A percentile compares a stretch with the other conserved stretches of the same genome.
Conservation (phyloP, 2,329 filamentous ascomycete species). For the Periglandula ipomoeae region DNA sequence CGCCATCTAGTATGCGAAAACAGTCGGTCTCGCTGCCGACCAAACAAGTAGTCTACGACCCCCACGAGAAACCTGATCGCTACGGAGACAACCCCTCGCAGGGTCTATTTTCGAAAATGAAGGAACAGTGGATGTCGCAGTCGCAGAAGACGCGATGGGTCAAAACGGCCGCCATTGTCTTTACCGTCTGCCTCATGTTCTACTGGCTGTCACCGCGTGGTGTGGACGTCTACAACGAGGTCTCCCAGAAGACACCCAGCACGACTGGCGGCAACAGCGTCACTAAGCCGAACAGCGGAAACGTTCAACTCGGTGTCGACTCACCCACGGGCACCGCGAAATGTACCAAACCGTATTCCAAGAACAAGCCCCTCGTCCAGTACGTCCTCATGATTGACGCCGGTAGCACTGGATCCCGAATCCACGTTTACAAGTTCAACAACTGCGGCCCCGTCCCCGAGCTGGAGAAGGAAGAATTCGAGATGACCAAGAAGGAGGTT, state of each 20-base stretch:
- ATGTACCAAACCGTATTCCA: conserved; percentile 76
- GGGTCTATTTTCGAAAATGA: conserved; percentile 44
- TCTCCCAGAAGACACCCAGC: conserved; percentile 3
- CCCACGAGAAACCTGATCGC: conserved; percentile 55
- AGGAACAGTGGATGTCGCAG: conserved; percentile 52
- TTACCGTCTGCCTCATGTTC: conserved; percentile 51
- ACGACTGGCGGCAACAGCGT: not conserved
- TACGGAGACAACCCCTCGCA: conserved; percentile 42
- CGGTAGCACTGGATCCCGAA: conserved; percentile 92
- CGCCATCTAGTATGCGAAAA: conserved; percentile 46
- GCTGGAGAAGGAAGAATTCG: conserved; percentile 84
- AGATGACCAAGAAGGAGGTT: conserved; percentile 81
- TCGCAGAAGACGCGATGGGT: conserved; percentile 56
- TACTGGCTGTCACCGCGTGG: conserved; percentile 55
- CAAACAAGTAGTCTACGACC: conserved; percentile 49
- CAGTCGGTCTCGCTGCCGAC: conserved; percentile 56
- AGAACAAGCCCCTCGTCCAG: conserved; percentile 88
- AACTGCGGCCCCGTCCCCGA: conserved; percentile 95
- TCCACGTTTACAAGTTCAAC: conserved; percentile 99
- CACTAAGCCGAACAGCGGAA: conserved; percentile 24
- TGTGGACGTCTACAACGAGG: conserved; percentile 41
- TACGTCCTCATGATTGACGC: conserved; percentile 99
- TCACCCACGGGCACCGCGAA: conserved; percentile 57
- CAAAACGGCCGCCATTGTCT: conserved; percentile 54
- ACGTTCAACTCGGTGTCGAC: conserved; percentile 43